These are phyloP conservation scores for Mycena rosella DNA, from an alignment of 768 basidiomycete genomes.

Conservation along the genomic window DNA sequence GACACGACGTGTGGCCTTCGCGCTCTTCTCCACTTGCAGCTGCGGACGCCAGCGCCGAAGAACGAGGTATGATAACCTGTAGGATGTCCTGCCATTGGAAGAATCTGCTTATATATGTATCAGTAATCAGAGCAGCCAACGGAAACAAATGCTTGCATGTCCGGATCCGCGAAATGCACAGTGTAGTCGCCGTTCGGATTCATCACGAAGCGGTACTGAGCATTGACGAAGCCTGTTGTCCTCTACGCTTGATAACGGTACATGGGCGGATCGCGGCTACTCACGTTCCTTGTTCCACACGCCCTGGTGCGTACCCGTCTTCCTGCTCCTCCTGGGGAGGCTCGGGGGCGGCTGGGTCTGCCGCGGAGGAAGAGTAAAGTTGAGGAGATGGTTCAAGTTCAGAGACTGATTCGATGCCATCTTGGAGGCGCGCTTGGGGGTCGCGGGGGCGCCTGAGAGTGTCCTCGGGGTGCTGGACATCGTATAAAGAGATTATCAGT, in stretches of 20 bases:
- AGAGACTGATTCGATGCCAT: conserved; percentile 74
- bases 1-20: conserved; percentile 83
- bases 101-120: conserved; percentile 72
- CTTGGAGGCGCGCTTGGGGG: conserved; percentile 74
- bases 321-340: conserved; percentile 83
- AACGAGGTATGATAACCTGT: conserved; percentile 92
- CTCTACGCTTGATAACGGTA: conserved; percentile 30
- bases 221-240: conserved; percentile 92
- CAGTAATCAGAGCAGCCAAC: conserved; percentile 11
- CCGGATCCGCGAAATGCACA: conserved; percentile 96
- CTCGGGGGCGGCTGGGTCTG: conserved; percentile 69
- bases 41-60: conserved; percentile 79
- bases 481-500: conserved; percentile 23
- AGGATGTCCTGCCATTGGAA: conserved; percentile 97
- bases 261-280: conserved; percentile 49
- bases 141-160: conserved; percentile 76
- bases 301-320: conserved; percentile 69
- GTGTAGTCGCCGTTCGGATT: conserved; percentile 93
- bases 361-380: conserved; percentile 93
- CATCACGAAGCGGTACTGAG: conserved; percentile 96
- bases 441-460: conserved; percentile 45
- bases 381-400: conserved; percentile 90
- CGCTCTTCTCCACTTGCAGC: conserved; percentile 58
- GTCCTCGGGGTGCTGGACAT: conserved; percentile 55
- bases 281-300: conserved; percentile 94